These are phyloP conservation scores for Geotrichum citri-aurantii DNA, from an alignment of 1,139 yeast species.

Conservation along the genomic window DNA sequence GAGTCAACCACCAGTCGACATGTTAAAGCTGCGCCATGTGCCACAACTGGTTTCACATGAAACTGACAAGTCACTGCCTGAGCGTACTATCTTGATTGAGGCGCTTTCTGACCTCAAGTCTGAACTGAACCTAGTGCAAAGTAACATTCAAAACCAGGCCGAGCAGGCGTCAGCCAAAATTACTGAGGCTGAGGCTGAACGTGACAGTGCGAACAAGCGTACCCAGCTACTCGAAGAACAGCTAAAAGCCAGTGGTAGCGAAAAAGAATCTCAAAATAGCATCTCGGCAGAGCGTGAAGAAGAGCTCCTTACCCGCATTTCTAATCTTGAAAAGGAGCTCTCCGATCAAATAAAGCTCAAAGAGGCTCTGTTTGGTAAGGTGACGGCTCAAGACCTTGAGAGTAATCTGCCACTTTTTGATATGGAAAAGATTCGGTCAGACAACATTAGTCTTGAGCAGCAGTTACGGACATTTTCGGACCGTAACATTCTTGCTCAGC, in stretches of 20 bases:
- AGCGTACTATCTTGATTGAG: constrained; percentile 30
- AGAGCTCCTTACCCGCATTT: not conserved
- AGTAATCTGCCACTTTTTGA: constrained; percentile 6
- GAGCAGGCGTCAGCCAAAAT: constrained; percentile 34
- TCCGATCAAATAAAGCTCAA: not conserved
- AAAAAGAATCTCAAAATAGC: not conserved
- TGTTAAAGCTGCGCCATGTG: constrained; percentile 29
- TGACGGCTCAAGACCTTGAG: not conserved
- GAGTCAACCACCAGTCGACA: constrained; percentile 31
- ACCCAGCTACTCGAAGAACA: constrained; percentile 11
- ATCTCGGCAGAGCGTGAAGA: not conserved
- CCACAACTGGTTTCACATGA: constrained; percentile 31
- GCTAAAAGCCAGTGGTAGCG: not conserved
- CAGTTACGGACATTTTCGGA: constrained; percentile 28
- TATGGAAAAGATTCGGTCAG: constrained; percentile 13
- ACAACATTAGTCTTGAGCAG: constrained; percentile 17
- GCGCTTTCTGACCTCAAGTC: constrained; percentile 32
- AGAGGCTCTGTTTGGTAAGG: not conserved
- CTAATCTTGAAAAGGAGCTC: not conserved
- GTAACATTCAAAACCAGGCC: constrained; percentile 31
- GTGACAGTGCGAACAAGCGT: constrained; percentile 23
- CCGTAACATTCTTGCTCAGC: constrained; percentile 25
- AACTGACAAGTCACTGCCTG: constrained; percentile 25
- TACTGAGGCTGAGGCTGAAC: constrained; percentile 25
- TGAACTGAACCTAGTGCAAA: constrained; percentile 34